Base-by-base conservation (phyloP, 257 asterid genomes). In the Galeopsis tetrahit region DNA sequence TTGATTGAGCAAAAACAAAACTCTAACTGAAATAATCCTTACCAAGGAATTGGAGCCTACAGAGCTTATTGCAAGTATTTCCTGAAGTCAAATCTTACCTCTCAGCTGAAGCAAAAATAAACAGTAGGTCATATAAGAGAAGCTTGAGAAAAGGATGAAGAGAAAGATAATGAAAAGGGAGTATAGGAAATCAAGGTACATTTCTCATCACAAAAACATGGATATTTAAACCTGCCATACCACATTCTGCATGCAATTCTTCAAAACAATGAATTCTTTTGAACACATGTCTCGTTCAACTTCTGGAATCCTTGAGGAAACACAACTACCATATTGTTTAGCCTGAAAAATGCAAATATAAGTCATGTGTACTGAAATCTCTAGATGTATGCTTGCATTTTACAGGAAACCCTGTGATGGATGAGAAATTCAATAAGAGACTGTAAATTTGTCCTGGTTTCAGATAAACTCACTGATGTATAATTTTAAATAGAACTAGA, bases 221-320 rank as follows among this genome's bases (percentile, higher is more conserved):
- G 60, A 72, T 40, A 52, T 34, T 39, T 52, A 61, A 70, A 66
- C 65, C 48, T 53, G 48, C 3, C 85, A 69, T 94, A 91, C 97
- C 89, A 82, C 84, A 52, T 76, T 91, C 82, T 88, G 88, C 96
- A 89, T 87, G 90, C 99, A 94, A 79, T 83, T 85, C 70, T 84
- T 82, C 61, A 94, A 85, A 74, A 73, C 68, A 71, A 87, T 77
- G 75, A 94, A 94, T 78, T 94, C 96, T 84, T 89, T 89, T 60
- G 74, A 70, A 63, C 99, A 91, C 96, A 88, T 84, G 79, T 94
- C 95, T 35, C 66, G 86, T 77, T 94, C 97, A 52, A 94, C 86
- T 83, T 82, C 86, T 73, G 98, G 97, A 78, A 89, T 85, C 80
- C 85, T 91, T 71, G 89, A 76, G 13, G 96, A 88, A 78, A 91